A percentile compares a stretch with the other conserved stretches of the same genome.
These are phyloP conservation scores for Vitis hybrid DNA, from an alignment of 177 flowering plant genomes.

Conservation along the genomic window DNA sequence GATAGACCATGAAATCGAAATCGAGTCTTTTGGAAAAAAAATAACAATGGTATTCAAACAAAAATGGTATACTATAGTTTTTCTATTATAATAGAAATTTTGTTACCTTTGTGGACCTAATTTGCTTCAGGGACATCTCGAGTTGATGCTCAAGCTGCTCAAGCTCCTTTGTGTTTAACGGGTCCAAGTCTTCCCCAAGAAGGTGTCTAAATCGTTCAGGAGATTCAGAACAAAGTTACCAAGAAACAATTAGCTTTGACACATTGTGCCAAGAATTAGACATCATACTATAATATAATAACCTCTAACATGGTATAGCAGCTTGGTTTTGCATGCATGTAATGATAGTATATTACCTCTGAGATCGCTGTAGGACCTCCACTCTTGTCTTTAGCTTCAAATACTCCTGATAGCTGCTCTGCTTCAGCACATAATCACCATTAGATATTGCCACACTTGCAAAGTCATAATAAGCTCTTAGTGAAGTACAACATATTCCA, in stretches of 20 bases:
- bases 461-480: too few species aligned
- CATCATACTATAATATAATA: not conserved
- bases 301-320: not conserved
- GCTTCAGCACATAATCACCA: constrained; percentile 1
- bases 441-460: not conserved
- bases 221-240: not conserved
- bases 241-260: not conserved
- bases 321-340: not conserved
- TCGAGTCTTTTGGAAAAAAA: not conserved
- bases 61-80: not conserved
- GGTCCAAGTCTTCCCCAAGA: constrained; percentile 54
- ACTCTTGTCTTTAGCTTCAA: constrained; percentile 43
- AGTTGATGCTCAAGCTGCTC: constrained; percentile 56
- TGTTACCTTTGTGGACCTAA: constrained; percentile 48
- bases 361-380: constrained; percentile 47
- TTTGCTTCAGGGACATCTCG: constrained; percentile 45
- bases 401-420: constrained; percentile 44
- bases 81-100: not conserved
- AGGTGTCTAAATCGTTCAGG: constrained; percentile 33
- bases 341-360: constrained; percentile 29
- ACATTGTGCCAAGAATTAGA: not conserved
- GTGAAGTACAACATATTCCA: not conserved
- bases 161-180: constrained; percentile 42
- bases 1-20: too few species aligned
- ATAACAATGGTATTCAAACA: not conserved